Evolutionary conservation across 2,329 filamentous ascomycete species (phyloP), one percentile per base, ranked within the genome.

Genomic region (Cladorrhinum sp.): DNA sequence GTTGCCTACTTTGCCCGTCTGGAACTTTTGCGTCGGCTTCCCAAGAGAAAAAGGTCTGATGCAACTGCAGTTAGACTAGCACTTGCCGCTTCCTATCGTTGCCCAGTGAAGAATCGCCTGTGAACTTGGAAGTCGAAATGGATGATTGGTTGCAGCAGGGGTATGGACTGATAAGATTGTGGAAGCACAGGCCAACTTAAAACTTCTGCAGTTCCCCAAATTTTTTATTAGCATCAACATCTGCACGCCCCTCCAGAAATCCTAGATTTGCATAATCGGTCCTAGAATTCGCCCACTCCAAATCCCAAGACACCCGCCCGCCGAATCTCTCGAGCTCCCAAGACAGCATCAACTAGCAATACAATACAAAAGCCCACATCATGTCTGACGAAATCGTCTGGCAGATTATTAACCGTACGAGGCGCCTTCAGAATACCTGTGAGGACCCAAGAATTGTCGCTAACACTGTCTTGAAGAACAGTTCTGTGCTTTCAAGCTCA

Each of bases 301-400:
- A 9, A 50, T 13, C 48, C 41, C 38, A 45, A 52, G 55, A 58
- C 51, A 60, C 41, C n/a, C 41, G 41, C 41, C 41, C 41, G n/a
- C 41, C 41, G 16, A 45, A 18, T 45, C 41, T 45, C 41, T 45
- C 41, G 41, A 45, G 41, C 41, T 45, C 41, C 20, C 41, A n/a
- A 45, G 41, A 45, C 41, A 18, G n/a, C n/a, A 13, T 3, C 41
- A 18, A 7, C 16, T 22, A 45, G n/a, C 7, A 45, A 53, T 27
- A 41, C 48, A 64, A 52, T 20, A 45, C 32, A 51, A 29, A 50
- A 48, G 62, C 20, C 59, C 71, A 32, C 70, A 77, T 62, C 60
- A 96, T 95, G 90, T 96, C 92, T 65, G 93, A 98, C 81, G 93
- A 98, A 77, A 96, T 98, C 66, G 89, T 98, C 65, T 99, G 95